Evolutionary conservation across 2,329 filamentous ascomycete genomes (phyloP).

Genomic region (Shiraia sp.): DNA sequence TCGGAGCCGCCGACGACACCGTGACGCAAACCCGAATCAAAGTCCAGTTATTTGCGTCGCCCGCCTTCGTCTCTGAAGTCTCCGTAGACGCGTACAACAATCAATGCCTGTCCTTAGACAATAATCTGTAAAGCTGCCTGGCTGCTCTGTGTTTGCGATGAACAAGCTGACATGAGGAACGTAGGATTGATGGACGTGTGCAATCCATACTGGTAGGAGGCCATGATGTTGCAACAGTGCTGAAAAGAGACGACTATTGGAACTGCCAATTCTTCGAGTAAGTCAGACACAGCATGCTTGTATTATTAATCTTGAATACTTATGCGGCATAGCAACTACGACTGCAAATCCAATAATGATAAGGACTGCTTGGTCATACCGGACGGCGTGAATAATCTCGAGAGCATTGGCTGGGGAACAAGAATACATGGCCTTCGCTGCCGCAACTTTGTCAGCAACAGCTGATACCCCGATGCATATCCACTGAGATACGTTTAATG

Average conservation of each 20-base stretch:
- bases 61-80: conserved; percentile 37
- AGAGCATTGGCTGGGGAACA: conserved; percentile 31
- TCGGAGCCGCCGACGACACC: conserved; percentile 18
- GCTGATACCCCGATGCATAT: conserved; percentile 1
- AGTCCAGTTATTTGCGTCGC: conserved; percentile 39
- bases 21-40: conserved; percentile 33
- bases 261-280: conserved; percentile 43
- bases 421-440: conserved; percentile 35
- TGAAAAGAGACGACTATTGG: conserved; percentile 34
- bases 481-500: conserved; percentile 2
- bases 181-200: conserved; percentile 39
- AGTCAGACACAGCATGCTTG: conserved; percentile 5
- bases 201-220: conserved; percentile 38
- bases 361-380: conserved; percentile 22
- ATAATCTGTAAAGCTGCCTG: conserved; percentile 30
- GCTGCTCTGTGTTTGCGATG: not conserved
- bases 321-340: conserved; percentile 32
- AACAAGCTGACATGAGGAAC: not conserved
- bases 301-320: conserved; percentile 5
- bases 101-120: conserved; percentile 35
- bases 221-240: conserved; percentile 28
- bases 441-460: conserved; percentile 14
- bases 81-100: conserved; percentile 36
- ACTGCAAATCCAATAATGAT: conserved; percentile 25
- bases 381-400: conserved; percentile 39